Conservation (phyloP, 2,329 filamentous ascomycete genomes). For the Aureobasidium pullulans region DNA sequence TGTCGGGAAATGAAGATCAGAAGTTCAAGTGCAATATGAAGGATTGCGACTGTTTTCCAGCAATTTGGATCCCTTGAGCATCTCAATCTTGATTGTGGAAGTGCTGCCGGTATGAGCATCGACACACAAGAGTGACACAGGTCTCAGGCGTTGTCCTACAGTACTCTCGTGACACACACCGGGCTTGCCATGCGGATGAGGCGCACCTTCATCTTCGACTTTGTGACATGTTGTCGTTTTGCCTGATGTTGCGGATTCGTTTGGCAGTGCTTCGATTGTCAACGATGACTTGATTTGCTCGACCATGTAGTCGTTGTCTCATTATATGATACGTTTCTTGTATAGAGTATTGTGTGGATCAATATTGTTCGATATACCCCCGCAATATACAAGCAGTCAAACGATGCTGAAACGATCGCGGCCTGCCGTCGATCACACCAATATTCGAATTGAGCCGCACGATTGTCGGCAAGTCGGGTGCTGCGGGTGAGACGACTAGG, state of each 20-base stretch:
- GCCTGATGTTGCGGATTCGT: neutral
- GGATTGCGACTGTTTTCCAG: neutral
- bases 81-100: neutral
- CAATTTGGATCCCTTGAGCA: neutral
- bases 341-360: neutral
- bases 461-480: neutral
- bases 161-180: neutral
- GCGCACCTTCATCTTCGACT: neutral
- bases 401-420: constrained; percentile 8
- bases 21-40: neutral
- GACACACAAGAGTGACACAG: neutral
- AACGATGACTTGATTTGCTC: neutral
- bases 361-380: neutral
- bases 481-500: neutral
- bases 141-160: neutral
- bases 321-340: neutral
- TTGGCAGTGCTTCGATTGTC: neutral
- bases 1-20: constrained; percentile 9
- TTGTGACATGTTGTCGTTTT: neutral
- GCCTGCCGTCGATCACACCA: constrained; percentile 2
- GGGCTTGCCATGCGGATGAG: neutral
- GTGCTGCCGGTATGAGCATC: neutral
- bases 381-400: neutral
- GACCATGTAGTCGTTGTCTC: neutral
- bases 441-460: neutral